Evolutionary conservation across 2,329 filamentous ascomycete species (phyloP), one percentile per base, ranked within the genome.

Genomic region (Aspergillus fijiensis): DNA sequence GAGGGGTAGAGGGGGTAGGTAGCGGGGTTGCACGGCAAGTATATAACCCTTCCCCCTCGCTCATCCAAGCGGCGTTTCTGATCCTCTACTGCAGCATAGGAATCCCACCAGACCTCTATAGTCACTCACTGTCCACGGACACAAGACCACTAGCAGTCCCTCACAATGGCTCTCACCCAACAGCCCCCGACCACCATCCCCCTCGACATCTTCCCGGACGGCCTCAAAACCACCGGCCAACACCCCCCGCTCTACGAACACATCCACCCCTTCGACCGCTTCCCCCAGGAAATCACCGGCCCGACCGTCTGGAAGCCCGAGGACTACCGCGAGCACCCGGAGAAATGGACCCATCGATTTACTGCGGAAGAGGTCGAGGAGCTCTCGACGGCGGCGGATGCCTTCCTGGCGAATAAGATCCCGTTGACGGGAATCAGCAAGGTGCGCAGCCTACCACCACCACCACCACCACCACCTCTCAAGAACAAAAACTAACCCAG

Each of bases 291-390:
- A 61, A 91, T 93, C 72, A 81, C 81, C 0, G 90, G 90, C 11
- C 84, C 85, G 0, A 93, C 89, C 0, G 85, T 90, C 31, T 95
- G 91, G 91, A 81, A 83, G 57, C 81, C 84, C 5, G 83, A 86
- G 31, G 87, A 90, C 33, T 91, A 87, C 69, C 79, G 78, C 57
- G 74, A 83, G 64, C 80, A 83, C 67, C 86, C 88, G 0, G 86
- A 90, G 67, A 82, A 82, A 73, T 94, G 90, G 90, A 87, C 87
- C 5, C 89, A 92, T 76, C 77, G 78, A 7, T 90, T 93, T 71
- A 87, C 83, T 0, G 74, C 81, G 0, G 82, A 85, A 2, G 90
- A 94, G 73, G 78, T 92, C 21, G 76, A 79, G 10, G 90, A 93
- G 70, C 79, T 95, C 53, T 85, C 85, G 68, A 72, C 78, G 21